Base-by-base conservation (phyloP, 1,284 basidiomycete genomes). In the Papiliotrema laurentii region DNA sequence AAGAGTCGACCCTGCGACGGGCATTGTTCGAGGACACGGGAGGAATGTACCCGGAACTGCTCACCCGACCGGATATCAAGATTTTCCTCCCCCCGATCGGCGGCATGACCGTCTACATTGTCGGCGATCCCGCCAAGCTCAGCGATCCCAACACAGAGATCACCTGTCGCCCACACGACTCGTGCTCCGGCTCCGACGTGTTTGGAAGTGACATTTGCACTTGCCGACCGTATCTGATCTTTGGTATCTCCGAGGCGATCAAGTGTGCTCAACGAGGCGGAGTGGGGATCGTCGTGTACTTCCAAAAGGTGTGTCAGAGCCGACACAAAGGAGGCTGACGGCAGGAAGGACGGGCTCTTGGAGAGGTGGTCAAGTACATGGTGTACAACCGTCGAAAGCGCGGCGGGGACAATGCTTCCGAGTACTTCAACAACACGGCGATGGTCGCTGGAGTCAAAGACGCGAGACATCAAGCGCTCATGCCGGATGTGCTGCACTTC, bases 331-430 rank as follows among this genome's bases (percentile, higher is more conserved):
- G 93, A 94, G 71, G 89, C 37, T 42, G 38, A 51, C n/a, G 28
- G 45, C 19, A 39, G 28, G 61, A 63, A 49, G 90, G 90, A 6
- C 80, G 91, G 45, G 91, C 91, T 0, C 79, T 97, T 1, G 91
- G 92, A 7, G 92, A 97, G 73, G 90, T 93, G 4, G 89, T 87
- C 44, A 92, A 92, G 81, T 87, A 89, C 73, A 81, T 91, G 46
- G 88, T 94, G 6, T 97, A 97, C 76, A 97, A 97, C 75, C 81
- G 92, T 11, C 86, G 94, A 54, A 97, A 97, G 76, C 84, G 93
- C 34, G 89, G 87, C 2, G 90, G 89, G 5, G 93, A 97, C 75
- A 83, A 83, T 1, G 93, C 94, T 0, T 84, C 89, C 68, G 84
- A 86, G 66, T 97, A 97, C 78, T 97, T 97, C 78, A 86, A 89